Evolutionary conservation across 225 moss, liverwort and hornwort genomes (phyloP).

Genomic region (Pseudoscleropodium purum): DNA sequence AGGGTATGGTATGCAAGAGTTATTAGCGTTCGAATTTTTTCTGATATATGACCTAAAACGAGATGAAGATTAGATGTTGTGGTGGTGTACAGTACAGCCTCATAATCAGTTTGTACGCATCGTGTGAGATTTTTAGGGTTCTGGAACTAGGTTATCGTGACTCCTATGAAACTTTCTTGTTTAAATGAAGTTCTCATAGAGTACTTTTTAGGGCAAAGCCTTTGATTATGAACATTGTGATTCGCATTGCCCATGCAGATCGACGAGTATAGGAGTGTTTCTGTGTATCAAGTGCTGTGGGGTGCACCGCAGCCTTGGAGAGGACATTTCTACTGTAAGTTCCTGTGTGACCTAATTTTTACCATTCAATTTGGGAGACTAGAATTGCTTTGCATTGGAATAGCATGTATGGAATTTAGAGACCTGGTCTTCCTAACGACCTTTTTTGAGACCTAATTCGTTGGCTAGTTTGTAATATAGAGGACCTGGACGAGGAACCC

Average conservation of each 20-base stretch:
- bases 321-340: constrained; percentile 29
- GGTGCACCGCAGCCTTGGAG: constrained; percentile 80
- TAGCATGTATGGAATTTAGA: background rate
- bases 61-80: background rate
- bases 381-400: background rate
- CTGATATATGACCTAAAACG: background rate
- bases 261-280: constrained; percentile 75
- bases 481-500: background rate
- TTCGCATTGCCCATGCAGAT: constrained; percentile 33
- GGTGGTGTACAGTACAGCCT: background rate
- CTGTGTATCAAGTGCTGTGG: constrained; percentile 74
- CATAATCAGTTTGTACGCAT: background rate
- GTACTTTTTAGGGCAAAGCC: background rate
- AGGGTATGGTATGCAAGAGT: background rate
- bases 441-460: background rate
- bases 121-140: background rate
- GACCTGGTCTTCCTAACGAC: background rate
- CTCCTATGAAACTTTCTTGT: background rate
- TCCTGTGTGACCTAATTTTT: background rate
- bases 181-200: background rate
- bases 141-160: background rate
- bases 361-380: background rate
- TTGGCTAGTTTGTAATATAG: background rate
- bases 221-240: background rate
- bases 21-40: background rate